These are phyloP conservation scores for Fusarium redolens DNA, from an alignment of 2,329 filamentous ascomycete species.

Conservation along the genomic window DNA sequence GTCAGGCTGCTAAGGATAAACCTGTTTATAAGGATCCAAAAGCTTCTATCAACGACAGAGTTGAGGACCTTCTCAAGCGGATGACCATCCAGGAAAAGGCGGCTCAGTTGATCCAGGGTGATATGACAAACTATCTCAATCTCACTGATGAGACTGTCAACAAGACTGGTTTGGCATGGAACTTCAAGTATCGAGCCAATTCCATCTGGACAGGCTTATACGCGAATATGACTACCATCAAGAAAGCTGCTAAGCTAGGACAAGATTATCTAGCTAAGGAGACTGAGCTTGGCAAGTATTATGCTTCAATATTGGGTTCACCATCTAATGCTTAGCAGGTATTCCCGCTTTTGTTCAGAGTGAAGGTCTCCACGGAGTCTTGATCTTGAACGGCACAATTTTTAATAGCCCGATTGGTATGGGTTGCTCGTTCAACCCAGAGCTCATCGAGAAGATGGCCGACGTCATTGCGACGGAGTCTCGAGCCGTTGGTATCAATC, in stretches of 20 bases:
- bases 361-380: constrained; percentile 79
- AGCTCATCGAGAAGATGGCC: constrained; percentile 74
- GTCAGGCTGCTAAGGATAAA: constrained; percentile 42
- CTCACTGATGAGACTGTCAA: constrained; percentile 75
- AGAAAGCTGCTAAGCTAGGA: constrained; percentile 69
- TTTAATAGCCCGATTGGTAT: constrained; percentile 82
- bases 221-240: constrained; percentile 71
- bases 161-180: constrained; percentile 72
- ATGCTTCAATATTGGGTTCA: constrained; percentile 44
- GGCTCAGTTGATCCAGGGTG: constrained; percentile 75
- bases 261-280: constrained; percentile 75
- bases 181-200: constrained; percentile 73
- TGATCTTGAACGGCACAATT: constrained; percentile 79
- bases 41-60: constrained; percentile 71
- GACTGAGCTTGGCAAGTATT: constrained; percentile 46
- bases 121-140: constrained; percentile 80
- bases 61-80: constrained; percentile 73
- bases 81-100: constrained; percentile 83
- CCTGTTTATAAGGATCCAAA: constrained; percentile 72
- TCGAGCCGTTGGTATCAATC: constrained; percentile 75
- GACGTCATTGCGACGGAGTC: constrained; percentile 73
- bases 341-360: constrained; percentile 80
- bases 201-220: constrained; percentile 79
- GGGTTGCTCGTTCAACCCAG: constrained; percentile 76
- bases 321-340: constrained; percentile 51